Evolutionary conservation across 2,329 filamentous ascomycete species (phyloP).

Genomic region (Alternaria atra): DNA sequence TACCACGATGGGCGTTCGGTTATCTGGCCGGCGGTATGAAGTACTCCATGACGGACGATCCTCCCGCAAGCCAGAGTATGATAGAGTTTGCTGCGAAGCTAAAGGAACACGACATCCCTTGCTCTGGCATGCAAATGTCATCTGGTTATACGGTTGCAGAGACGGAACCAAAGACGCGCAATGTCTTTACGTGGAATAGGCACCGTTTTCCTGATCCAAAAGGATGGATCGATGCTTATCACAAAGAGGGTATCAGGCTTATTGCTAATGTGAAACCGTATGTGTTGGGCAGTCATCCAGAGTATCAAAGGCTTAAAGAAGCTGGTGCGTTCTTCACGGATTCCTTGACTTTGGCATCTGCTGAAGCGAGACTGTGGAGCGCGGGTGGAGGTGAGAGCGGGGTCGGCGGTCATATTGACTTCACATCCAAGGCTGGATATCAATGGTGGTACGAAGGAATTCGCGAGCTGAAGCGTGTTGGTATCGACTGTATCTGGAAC

Average conservation of each 20-base stretch:
- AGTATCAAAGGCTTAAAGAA: slow-evolving; percentile 68
- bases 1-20: slow-evolving; percentile 76
- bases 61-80: slow-evolving; percentile 64
- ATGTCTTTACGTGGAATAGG: slow-evolving; percentile 76
- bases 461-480: slow-evolving; percentile 66
- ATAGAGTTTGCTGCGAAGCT: slow-evolving; percentile 69
- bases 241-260: slow-evolving; percentile 70
- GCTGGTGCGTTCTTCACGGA: slow-evolving; percentile 72
- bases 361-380: slow-evolving; percentile 73
- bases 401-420: slow-evolving; percentile 76
- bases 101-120: slow-evolving; percentile 72
- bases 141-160: slow-evolving; percentile 76
- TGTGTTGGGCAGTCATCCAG: slow-evolving; percentile 71
- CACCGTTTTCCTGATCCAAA: slow-evolving; percentile 75
- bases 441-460: slow-evolving; percentile 78
- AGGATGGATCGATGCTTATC: slow-evolving; percentile 69
- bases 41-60: slow-evolving; percentile 66
- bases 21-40: slow-evolving; percentile 75
- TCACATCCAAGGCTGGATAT: slow-evolving; percentile 72
- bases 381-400: slow-evolving; percentile 75
- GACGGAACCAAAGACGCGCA: slow-evolving; percentile 72
- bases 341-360: slow-evolving; percentile 57
- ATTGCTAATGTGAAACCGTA: slow-evolving; percentile 80
- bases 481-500: slow-evolving; percentile 80
- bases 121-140: slow-evolving; percentile 76